phyloP scores from a whole-genome alignment of 768 basidiomycete species.

The Suillus weaverae region DNA sequence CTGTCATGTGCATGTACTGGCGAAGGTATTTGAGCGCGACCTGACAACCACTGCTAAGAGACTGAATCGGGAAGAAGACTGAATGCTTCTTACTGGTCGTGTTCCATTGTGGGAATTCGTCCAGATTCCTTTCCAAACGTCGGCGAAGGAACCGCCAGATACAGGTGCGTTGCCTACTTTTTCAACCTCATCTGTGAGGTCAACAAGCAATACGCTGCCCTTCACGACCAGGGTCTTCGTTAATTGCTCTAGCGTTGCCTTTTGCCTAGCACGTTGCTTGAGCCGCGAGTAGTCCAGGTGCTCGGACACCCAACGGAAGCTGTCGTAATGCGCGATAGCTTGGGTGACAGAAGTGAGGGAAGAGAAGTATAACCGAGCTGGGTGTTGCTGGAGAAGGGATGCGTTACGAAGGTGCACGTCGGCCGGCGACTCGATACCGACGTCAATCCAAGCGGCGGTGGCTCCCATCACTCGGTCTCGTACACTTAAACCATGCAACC shows the following conservation, averaged over 20 bases:
- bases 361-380: constrained; percentile 49
- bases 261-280: constrained; percentile 57
- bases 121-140: constrained; percentile 63
- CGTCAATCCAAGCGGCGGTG: constrained; percentile 39
- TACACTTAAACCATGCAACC: constrained; percentile 10
- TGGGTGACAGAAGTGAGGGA: constrained; percentile 52
- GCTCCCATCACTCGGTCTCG: constrained; percentile 18
- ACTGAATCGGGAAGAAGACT: background rate
- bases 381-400: constrained; percentile 56
- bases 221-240: constrained; percentile 56
- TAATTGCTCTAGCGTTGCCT: constrained; percentile 52
- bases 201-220: constrained; percentile 47
- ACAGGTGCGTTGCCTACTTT: constrained; percentile 48
- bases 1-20: constrained; percentile 45
- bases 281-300: constrained; percentile 53
- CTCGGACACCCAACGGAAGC: constrained; percentile 56
- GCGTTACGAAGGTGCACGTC: constrained; percentile 65
- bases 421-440: constrained; percentile 49
- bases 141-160: constrained; percentile 57
- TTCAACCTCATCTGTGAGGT: constrained; percentile 56
- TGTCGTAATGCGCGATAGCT: constrained; percentile 56
- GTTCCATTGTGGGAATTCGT: constrained; percentile 42
- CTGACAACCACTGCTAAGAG: constrained; percentile 25
- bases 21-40: constrained; percentile 61
- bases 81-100: constrained; percentile 18